Percentiles rank a stretch among this genome's conserved stretches.
These are phyloP conservation scores for Sporisorium exsertum DNA, from an alignment of 1,284 basidiomycete genomes.

Conservation along the genomic window DNA sequence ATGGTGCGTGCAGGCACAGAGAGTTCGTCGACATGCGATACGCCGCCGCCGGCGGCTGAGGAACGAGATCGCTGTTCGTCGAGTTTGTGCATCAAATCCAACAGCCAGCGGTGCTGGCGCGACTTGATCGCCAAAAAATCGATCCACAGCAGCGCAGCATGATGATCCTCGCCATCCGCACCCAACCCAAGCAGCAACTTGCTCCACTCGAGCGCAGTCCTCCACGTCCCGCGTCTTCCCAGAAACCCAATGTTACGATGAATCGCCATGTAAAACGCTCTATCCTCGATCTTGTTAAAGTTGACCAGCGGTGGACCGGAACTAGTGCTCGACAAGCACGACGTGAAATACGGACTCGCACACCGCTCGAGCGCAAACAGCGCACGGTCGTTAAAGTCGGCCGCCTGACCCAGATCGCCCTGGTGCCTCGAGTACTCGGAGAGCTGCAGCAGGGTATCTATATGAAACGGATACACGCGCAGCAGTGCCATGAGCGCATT, in stretches of 20 bases:
- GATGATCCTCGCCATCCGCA: constrained; percentile 61
- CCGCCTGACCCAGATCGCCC: constrained; percentile 66
- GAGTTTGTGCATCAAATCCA: constrained; percentile 52
- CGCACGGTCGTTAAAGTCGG: constrained; percentile 65
- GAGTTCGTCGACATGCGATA: constrained; percentile 32
- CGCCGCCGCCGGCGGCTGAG: not conserved
- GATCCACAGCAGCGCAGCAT: constrained; percentile 66
- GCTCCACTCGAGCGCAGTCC: constrained; percentile 67
- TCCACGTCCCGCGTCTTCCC: constrained; percentile 65
- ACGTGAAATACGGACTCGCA: constrained; percentile 54
- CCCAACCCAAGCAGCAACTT: constrained; percentile 63
- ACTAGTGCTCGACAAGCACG: constrained; percentile 55
- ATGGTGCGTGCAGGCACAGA: constrained; percentile 46
- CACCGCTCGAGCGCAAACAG: constrained; percentile 66
- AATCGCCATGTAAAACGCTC: constrained; percentile 64
- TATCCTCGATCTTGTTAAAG: constrained; percentile 63
- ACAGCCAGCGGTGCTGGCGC: constrained; percentile 60
- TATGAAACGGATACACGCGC: constrained; percentile 66
- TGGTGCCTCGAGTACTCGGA: constrained; percentile 65
- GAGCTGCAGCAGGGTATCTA: constrained; percentile 66
- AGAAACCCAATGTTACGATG: constrained; percentile 65
- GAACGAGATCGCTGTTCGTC: constrained; percentile 43
- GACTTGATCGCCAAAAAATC: constrained; percentile 67
- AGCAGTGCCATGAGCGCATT: constrained; percentile 60
- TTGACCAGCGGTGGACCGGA: constrained; percentile 60